Percentiles rank a stretch among this genome's conserved stretches.
Conservation (phyloP, 2,329 filamentous ascomycete species). For the Colletotrichum tofieldiae region DNA sequence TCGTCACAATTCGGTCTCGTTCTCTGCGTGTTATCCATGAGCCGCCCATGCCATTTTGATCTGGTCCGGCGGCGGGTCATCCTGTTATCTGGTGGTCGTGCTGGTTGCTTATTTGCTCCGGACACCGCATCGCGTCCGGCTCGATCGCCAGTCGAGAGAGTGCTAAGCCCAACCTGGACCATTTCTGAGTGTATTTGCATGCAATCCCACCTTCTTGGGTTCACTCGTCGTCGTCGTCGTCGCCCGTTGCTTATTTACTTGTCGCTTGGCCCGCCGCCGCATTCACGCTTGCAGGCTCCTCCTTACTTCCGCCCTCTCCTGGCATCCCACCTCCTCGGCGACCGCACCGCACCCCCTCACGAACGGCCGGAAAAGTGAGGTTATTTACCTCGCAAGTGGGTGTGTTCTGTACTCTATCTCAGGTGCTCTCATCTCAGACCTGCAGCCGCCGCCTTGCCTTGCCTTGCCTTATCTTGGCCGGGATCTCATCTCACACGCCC, state of each 20-base stretch:
- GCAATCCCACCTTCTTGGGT: constrained; percentile 11
- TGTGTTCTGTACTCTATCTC: constrained; percentile 9
- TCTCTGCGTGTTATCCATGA: constrained; percentile 3
- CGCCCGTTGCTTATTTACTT: constrained; percentile 11
- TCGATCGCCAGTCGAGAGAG: neutral
- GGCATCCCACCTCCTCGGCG: neutral
- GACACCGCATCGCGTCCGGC: constrained; percentile 13
- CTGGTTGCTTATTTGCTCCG: constrained; percentile 4
- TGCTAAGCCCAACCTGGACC: neutral
- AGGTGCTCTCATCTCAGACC: constrained; percentile 12
- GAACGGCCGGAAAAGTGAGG: constrained; percentile 3
- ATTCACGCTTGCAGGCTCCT: neutral
- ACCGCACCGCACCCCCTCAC: neutral
- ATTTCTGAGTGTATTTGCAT: neutral
- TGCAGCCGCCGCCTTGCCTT: neutral
- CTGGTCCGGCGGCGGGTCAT: neutral
- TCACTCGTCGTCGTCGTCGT: constrained; percentile 1
- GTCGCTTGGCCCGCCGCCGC: neutral
- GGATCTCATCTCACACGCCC: constrained; percentile 3
- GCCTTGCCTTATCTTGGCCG: constrained; percentile 27
- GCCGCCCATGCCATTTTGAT: constrained; percentile 5
- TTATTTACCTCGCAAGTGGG: neutral
- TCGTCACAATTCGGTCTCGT: constrained; percentile 33
- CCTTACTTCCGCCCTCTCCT: neutral
- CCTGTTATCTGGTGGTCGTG: neutral